Evolutionary conservation across 768 basidiomycete genomes (phyloP).

Genomic region (Pleurotus citrinopileatus): DNA sequence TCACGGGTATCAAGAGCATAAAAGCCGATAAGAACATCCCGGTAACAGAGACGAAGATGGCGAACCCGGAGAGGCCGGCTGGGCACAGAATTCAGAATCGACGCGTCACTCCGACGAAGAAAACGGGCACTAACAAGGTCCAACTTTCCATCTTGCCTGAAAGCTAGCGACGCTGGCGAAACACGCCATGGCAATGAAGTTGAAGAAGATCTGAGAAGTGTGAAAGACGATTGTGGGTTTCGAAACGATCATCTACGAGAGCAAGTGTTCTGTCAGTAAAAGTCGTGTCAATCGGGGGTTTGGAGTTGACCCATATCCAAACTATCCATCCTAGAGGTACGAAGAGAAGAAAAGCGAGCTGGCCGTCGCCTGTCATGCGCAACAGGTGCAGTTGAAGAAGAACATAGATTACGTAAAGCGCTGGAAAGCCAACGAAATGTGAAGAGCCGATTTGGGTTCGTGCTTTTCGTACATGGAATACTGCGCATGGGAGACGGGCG

Average conservation of each 20-base stretch:
- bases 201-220: slow-evolving; percentile 83
- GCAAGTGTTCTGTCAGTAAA: slow-evolving; percentile 13
- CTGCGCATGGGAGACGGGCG: slow-evolving; percentile 15
- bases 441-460: slow-evolving; percentile 4
- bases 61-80: slow-evolving; percentile 89
- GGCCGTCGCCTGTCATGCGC: slow-evolving; percentile 38
- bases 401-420: slow-evolving; percentile 45
- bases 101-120: slow-evolving; percentile 6
- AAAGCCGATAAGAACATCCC: slow-evolving; percentile 74
- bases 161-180: slow-evolving; percentile 88
- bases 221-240: slow-evolving; percentile 80
- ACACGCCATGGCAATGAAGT: slow-evolving; percentile 89
- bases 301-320: slow-evolving; percentile 63
- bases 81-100: slow-evolving; percentile 11
- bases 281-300: slow-evolving; percentile 14
- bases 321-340: slow-evolving; percentile 61
- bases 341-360: slow-evolving; percentile 62
- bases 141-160: slow-evolving; percentile 80
- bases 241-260: slow-evolving; percentile 77
- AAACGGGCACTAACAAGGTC: slow-evolving; percentile 67
- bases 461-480: slow-evolving; percentile 12
- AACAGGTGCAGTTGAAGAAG: slow-evolving; percentile 33
- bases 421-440: slow-evolving; percentile 11
- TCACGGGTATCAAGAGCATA: slow-evolving; percentile 73
- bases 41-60: slow-evolving; percentile 73